Conservation (phyloP, 2,329 filamentous ascomycete genomes). For the Aschersonia sp. region DNA sequence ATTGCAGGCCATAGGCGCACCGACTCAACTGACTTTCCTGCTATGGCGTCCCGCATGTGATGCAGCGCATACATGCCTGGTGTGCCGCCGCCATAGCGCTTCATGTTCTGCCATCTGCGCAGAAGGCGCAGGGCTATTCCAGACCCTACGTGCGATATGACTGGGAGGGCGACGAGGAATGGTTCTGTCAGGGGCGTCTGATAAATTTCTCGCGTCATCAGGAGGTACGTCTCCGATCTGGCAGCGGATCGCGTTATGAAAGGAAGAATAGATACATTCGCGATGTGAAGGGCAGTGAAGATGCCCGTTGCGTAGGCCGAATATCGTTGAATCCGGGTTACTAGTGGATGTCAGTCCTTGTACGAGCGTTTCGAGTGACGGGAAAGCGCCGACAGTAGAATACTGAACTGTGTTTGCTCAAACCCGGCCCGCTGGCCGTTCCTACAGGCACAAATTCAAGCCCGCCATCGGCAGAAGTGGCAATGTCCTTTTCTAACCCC, state of each 20-base stretch:
- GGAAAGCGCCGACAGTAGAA: constrained; percentile 51
- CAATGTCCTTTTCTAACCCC: constrained; percentile 10
- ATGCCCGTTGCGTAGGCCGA: constrained; percentile 73
- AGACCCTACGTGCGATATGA: constrained; percentile 61
- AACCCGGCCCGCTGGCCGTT: constrained; percentile 29
- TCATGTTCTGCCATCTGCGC: constrained; percentile 55
- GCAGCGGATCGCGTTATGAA: constrained; percentile 58
- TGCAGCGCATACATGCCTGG: constrained; percentile 30
- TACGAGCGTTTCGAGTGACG: background rate
- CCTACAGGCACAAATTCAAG: constrained; percentile 19
- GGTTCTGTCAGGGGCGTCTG: constrained; percentile 73
- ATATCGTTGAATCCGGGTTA: constrained; percentile 62
- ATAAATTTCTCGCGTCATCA: constrained; percentile 85
- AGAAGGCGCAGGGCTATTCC: constrained; percentile 67
- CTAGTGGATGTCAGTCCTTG: constrained; percentile 2
- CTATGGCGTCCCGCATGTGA: constrained; percentile 17
- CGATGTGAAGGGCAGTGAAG: constrained; percentile 63
- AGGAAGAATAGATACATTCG: constrained; percentile 72
- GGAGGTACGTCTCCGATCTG: constrained; percentile 69
- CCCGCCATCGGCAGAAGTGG: constrained; percentile 21
- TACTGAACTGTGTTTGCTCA: constrained; percentile 52
- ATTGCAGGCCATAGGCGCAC: constrained; percentile 49
- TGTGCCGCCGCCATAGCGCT: constrained; percentile 60
- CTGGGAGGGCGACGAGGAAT: constrained; percentile 60
- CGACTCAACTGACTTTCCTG: constrained; percentile 17